These are phyloP conservation scores for Penicillium robsamsonii DNA, from an alignment of 495 filamentous ascomycete genomes.

Conservation along the genomic window DNA sequence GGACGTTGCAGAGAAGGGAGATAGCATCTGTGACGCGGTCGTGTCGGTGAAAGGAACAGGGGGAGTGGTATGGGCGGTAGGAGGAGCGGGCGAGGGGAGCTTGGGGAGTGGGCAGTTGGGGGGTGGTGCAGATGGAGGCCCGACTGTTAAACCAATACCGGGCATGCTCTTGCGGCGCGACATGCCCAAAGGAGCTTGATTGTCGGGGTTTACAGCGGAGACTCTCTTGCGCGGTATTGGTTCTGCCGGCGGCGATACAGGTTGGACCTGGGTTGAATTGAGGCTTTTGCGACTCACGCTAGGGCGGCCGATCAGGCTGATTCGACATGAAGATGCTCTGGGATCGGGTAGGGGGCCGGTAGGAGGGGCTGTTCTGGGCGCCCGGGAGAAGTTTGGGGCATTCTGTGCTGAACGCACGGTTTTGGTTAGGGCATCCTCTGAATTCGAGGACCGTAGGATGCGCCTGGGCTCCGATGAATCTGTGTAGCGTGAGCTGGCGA, in stretches of 20 bases:
- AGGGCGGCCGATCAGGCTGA: slow-evolving; percentile 21
- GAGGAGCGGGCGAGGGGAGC: slow-evolving; percentile 42
- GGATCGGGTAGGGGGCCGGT: slow-evolving; percentile 12
- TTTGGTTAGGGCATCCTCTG: slow-evolving; percentile 34
- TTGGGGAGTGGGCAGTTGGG: slow-evolving; percentile 63
- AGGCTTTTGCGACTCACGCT: slow-evolving; percentile 18
- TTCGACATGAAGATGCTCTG: slow-evolving; percentile 19
- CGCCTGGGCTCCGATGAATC: slow-evolving; percentile 26
- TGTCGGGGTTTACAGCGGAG: slow-evolving; percentile 4
- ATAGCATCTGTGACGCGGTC: background rate
- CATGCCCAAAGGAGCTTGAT: slow-evolving; percentile 17
- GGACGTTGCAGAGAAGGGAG: slow-evolving; percentile 5
- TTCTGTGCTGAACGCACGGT: slow-evolving; percentile 18
- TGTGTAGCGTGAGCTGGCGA: slow-evolving; percentile 24
- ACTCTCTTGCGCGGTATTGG: slow-evolving; percentile 15
- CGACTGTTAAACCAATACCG: slow-evolving; percentile 53
- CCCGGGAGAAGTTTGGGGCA: slow-evolving; percentile 25
- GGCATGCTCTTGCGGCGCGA: slow-evolving; percentile 56
- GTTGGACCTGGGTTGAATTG: background rate
- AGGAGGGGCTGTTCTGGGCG: slow-evolving; percentile 17
- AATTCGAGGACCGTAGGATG: slow-evolving; percentile 34
- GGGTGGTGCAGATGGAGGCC: slow-evolving; percentile 61
- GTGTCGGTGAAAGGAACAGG: background rate
- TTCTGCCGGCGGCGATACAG: slow-evolving; percentile 2
- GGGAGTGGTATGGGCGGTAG: background rate